Evolutionary conservation across 805 yeast genomes (phyloP).

Genomic region (Lipomyces chichibuensis): DNA sequence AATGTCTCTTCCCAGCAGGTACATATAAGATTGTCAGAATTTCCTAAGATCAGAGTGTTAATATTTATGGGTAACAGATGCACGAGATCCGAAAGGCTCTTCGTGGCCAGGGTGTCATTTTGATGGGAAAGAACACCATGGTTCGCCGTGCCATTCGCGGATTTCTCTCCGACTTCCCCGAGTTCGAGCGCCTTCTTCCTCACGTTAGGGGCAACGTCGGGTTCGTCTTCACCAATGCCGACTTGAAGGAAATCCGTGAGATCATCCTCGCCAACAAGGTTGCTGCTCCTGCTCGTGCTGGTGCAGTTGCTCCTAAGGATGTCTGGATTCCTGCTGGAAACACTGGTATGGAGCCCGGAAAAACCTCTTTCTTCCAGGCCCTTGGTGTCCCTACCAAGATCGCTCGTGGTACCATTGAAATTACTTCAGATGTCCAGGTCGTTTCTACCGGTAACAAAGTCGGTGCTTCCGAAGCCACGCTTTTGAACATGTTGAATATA

Average conservation of each 20-base stretch:
- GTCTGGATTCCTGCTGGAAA: constrained; percentile 98
- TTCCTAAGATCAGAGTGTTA: not conserved
- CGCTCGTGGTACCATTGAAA: constrained; percentile 99
- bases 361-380: constrained; percentile 99
- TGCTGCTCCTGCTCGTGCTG: constrained; percentile 99
- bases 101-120: constrained; percentile 91
- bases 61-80: constrained; percentile 51
- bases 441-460: constrained; percentile 83
- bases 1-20: constrained; percentile 98
- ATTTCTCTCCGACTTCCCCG: constrained; percentile 91
- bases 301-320: constrained; percentile 98
- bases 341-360: constrained; percentile 99
- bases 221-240: constrained; percentile 98
- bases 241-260: constrained; percentile 91
- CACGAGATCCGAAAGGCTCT: constrained; percentile 98
- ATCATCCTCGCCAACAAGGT: constrained; percentile 87
- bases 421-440: constrained; percentile 94
- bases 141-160: constrained; percentile 99
- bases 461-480: constrained; percentile 98
- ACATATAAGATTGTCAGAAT: not conserved
- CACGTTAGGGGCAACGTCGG: constrained; percentile 98
- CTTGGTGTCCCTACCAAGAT: constrained; percentile 99
- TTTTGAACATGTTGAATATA: constrained; percentile 98
- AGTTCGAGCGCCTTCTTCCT: constrained; percentile 92
- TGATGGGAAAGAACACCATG: constrained; percentile 99